Evolutionary conservation across 495 filamentous ascomycete species (phyloP).

Genomic region (Pyrenula massariospora): DNA sequence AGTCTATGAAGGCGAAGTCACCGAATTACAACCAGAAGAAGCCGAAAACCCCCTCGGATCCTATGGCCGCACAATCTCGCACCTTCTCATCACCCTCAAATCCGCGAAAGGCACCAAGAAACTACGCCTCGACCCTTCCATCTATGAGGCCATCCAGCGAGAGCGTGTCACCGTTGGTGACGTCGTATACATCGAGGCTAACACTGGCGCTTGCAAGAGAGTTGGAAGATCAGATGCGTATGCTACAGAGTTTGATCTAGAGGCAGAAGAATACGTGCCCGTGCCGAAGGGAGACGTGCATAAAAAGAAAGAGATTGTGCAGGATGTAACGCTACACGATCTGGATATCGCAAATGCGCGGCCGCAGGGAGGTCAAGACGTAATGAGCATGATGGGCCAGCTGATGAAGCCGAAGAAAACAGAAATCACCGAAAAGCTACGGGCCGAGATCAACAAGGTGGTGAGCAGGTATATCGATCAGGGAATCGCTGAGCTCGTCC

Average conservation of each 20-base stretch:
- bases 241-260: conserved; percentile 94
- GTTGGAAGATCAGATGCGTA: conserved; percentile 93
- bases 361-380: conserved; percentile 91
- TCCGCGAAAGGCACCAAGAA: conserved; percentile 93
- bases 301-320: conserved; percentile 99
- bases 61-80: conserved; percentile 89
- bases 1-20: conserved; percentile 96
- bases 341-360: conserved; percentile 92
- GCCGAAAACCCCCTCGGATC: conserved; percentile 95
- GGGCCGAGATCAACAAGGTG: conserved; percentile 94
- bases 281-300: conserved; percentile 98
- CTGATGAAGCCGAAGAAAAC: conserved; percentile 99
- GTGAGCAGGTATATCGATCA: conserved; percentile 97
- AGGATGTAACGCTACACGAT: conserved; percentile 94
- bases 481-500: conserved; percentile 93
- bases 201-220: conserved; percentile 92
- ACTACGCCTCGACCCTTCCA: conserved; percentile 86
- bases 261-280: conserved; percentile 96
- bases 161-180: conserved; percentile 92
- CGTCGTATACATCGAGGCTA: conserved; percentile 97
- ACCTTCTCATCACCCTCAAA: conserved; percentile 79
- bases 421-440: conserved; percentile 93
- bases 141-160: conserved; percentile 98
- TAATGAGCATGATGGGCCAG: conserved; percentile 99
- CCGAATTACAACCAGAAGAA: conserved; percentile 88